Evolutionary conservation across 768 basidiomycete species (phyloP), one percentile per base, ranked within the genome.

Genomic region (Lactifluus hygrophoroides): DNA sequence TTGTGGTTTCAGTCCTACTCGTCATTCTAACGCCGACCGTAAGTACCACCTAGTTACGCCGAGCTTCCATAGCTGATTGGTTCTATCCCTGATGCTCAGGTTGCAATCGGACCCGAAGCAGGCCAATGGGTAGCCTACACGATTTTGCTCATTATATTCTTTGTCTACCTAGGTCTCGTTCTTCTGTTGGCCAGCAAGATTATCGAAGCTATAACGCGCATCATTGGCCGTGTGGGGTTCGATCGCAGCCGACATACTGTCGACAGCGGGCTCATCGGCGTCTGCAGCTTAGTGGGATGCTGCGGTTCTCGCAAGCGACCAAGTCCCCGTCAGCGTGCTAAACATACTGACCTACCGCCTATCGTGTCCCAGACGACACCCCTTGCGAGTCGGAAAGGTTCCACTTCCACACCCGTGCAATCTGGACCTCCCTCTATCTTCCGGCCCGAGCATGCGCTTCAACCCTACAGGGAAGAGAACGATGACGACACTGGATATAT

Each of bases 41-140:
- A 37, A 21, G 58, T 54, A 28, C 23, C 28, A 23, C 5, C n/a
- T 3, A 14, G 3, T 1, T 14, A 3, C 19, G 17, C 16, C 10
- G 47, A 23, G 44, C 38, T 50, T 60, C 51, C 32, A 54, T 35
- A 13, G 34, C 54, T 61, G 27, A 43, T 49, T 30, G 63, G 45
- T 57, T 45, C 66, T 63, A 32, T 34, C 34, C 23, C 51, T 27
- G 42, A 49, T 55, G 38, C 48, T 19, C 66, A 97, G 94, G 88
- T 97, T 50, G 85, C 84, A 47, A 85, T 98, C 61, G 90, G 89
- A 34, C 66, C 77, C 50, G 84, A 86, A 25, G 85, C 94, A 17
- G 83, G 83, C 17, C 88, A 89, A 54, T 99, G 95, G 96, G 85
- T 99, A 16, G 85, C 94, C 13, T 97, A 95, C 70, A 90, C 91